phyloP scores from a whole-genome alignment of 1,139 yeast genomes.

The Zygoascus meyerae region DNA sequence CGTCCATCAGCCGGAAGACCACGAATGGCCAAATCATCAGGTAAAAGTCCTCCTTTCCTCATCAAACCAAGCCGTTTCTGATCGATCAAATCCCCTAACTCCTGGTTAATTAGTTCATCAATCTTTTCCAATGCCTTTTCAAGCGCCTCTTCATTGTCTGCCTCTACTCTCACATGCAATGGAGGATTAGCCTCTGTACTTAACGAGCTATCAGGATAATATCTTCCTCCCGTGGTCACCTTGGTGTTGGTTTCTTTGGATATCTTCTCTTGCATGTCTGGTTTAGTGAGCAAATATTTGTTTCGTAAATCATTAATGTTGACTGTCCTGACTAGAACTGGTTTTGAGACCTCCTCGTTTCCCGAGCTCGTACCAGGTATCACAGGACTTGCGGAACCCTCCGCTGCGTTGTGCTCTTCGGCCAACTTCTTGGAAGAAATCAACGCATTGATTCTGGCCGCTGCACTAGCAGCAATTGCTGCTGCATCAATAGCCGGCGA shows the following conservation, averaged over 20 bases:
- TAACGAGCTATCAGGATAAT: constrained; percentile 34
- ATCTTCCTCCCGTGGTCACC: constrained; percentile 34
- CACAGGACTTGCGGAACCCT: constrained; percentile 9
- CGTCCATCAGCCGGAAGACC: neutral
- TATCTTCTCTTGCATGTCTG: constrained; percentile 31
- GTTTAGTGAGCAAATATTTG: constrained; percentile 36
- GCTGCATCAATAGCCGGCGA: constrained; percentile 23
- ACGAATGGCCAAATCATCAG: constrained; percentile 14
- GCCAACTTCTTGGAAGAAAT: constrained; percentile 14
- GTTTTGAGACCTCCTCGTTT: neutral
- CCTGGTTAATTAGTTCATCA: constrained; percentile 31
- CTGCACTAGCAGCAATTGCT: constrained; percentile 32
- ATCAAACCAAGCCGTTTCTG: constrained; percentile 28
- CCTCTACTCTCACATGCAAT: constrained; percentile 32
- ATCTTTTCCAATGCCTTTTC: constrained; percentile 31
- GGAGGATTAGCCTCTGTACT: constrained; percentile 36
- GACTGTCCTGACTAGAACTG: constrained; percentile 24
- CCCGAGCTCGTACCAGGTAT: neutral
- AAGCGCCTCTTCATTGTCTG: constrained; percentile 27
- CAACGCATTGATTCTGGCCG: constrained; percentile 34
- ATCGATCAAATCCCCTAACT: constrained; percentile 31
- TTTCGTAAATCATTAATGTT: constrained; percentile 37
- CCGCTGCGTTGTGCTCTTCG: constrained; percentile 2
- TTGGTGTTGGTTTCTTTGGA: constrained; percentile 31
- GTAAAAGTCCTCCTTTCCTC: constrained; percentile 5